Evolutionary conservation across 2,329 filamentous ascomycete genomes (phyloP), one percentile per base, ranked within the genome.

Genomic region (Seiridium cupressi): DNA sequence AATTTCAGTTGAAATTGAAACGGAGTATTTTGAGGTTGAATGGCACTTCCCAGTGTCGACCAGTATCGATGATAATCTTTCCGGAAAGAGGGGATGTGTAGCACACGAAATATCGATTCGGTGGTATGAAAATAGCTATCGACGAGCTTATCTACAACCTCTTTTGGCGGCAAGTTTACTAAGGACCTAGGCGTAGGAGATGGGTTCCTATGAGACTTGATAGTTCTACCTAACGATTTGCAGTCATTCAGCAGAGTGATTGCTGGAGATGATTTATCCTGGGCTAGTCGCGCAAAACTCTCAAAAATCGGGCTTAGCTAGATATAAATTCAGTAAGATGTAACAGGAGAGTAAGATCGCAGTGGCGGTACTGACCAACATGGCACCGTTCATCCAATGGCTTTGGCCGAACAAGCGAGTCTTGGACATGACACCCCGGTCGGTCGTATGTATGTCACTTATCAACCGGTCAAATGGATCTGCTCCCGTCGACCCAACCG

Each of bases 1-100:
- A 89, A 72, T 63, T 87, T 86, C 3, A 88, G 63, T 51, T 84
- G 84, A 11, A 86, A 76, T 1, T 86, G 61, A 54, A 88, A 88
- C 0, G 70, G 72, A 1, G 69, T 71, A 46, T 79, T 75, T 0
- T 73, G 66, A 46, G 42, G 26, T 7, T 11, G 36, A 8, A 13
- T 13, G 13, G 18, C 11, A 1, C 70, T 60, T 0, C 60, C 38
- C 0, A 65, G 63, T 1, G 70, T 63, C 0, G 46, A 44, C 84
- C 84, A 88, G 0, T 84, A 63, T 0, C 76, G 74, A 32, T 84
- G 80, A 26, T 84, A 86, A 2, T 79, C 76, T 5, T 66, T 72
- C 34, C 60, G 72, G 49, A 86, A 85, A 1, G 74, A 77, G 0
- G 81, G 82, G 0, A 84, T 68, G 60, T 86, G 83, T 0, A 86